A percentile compares a stretch with the other conserved stretches of the same genome.
Evolutionary conservation across 2,329 filamentous ascomycete genomes (phyloP).

Genomic region (Colletotrichum aenigma): DNA sequence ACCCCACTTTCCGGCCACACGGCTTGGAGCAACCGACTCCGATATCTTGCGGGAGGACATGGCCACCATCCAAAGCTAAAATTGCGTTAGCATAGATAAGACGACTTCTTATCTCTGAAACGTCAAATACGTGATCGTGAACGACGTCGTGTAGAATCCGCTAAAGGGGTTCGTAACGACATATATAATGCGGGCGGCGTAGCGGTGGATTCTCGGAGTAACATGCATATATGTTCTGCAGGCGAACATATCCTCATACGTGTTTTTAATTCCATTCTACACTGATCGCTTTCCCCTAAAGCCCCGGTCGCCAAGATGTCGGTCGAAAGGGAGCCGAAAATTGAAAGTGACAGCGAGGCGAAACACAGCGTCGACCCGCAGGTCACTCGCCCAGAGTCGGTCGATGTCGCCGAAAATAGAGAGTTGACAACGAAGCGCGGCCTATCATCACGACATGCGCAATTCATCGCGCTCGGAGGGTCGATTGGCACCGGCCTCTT

Average conservation of each 20-base stretch:
- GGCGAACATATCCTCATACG: neutral
- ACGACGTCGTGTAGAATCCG: neutral
- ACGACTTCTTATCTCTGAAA: neutral
- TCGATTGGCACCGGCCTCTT: conserved; percentile 54
- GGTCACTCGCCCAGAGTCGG: neutral
- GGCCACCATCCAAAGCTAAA: neutral
- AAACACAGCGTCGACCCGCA: neutral
- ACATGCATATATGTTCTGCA: neutral
- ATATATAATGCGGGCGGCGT: neutral
- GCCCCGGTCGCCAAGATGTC: neutral
- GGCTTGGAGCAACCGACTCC: neutral
- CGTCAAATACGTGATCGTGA: neutral
- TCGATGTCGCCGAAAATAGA: neutral
- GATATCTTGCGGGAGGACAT: neutral
- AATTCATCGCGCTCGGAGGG: conserved; percentile 51
- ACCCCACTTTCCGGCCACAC: neutral
- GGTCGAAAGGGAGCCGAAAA: neutral
- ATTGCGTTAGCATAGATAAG: neutral
- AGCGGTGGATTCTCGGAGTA: neutral
- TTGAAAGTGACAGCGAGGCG: neutral
- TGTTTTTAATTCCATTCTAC: neutral
- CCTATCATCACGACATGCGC: conserved; percentile 38
- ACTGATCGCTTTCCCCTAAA: neutral
- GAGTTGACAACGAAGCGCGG: neutral
- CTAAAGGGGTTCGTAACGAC: neutral